These are phyloP conservation scores for Penicillium occitanis DNA, from an alignment of 2,329 filamentous ascomycete genomes.

Conservation along the genomic window DNA sequence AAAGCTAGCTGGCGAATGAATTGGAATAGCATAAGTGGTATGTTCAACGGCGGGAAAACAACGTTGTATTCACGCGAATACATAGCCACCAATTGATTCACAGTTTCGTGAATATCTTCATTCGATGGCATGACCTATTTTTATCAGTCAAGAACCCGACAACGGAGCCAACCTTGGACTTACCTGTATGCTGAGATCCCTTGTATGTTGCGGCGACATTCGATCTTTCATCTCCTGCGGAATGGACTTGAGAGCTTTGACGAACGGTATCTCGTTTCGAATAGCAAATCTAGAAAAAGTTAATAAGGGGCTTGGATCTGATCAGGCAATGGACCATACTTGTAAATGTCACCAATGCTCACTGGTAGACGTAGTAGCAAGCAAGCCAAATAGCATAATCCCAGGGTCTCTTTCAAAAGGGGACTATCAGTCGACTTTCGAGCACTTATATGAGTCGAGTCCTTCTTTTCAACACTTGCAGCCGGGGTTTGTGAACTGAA, in stretches of 20 bases:
- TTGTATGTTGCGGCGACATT: slow-evolving; percentile 43
- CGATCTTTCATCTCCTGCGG: slow-evolving; percentile 47
- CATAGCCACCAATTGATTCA: slow-evolving; percentile 62
- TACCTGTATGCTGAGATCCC: slow-evolving; percentile 43
- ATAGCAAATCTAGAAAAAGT: slow-evolving; percentile 37
- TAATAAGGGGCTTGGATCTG: neutral
- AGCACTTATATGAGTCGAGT: neutral
- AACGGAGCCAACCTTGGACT: slow-evolving; percentile 12
- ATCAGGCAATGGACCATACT: slow-evolving; percentile 23
- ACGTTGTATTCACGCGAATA: slow-evolving; percentile 70
- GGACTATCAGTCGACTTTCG: slow-evolving; percentile 52
- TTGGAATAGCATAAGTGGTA: slow-evolving; percentile 65
- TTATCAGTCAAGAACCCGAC: neutral
- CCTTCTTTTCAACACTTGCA: slow-evolving; percentile 24
- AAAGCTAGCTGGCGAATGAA: slow-evolving; percentile 71
- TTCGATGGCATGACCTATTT: slow-evolving; percentile 32
- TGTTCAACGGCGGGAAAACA: slow-evolving; percentile 70
- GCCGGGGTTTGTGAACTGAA: slow-evolving; percentile 58
- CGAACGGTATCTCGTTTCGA: slow-evolving; percentile 74
- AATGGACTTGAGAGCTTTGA: slow-evolving; percentile 56
- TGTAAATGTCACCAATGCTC: slow-evolving; percentile 68
- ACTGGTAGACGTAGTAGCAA: slow-evolving; percentile 73
- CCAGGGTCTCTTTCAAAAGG: slow-evolving; percentile 70
- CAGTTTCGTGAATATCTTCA: slow-evolving; percentile 63
- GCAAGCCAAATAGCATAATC: slow-evolving; percentile 75